Conservation (phyloP, 352 stramenopile species). For the Aphanomyces stellatus region DNA sequence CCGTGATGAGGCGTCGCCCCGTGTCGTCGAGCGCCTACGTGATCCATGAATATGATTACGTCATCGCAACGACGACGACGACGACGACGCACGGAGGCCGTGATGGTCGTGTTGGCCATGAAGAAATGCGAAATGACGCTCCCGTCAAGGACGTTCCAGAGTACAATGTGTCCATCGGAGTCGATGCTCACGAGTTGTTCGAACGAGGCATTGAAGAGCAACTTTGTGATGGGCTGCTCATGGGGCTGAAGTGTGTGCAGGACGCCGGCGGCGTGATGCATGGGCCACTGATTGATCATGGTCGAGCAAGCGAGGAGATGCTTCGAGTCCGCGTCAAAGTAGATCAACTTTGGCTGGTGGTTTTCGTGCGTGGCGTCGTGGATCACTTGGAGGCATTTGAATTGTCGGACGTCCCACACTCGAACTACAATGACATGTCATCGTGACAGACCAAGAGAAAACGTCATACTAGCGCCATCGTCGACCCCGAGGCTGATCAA, state of each 20-base stretch:
- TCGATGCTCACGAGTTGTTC: conserved; percentile 75
- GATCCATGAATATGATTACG: neutral
- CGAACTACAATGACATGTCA: conserved; percentile 6
- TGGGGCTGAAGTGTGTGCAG: conserved; percentile 19
- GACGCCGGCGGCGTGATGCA: neutral
- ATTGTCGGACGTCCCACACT: conserved; percentile 68
- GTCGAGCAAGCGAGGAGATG: conserved; percentile 4
- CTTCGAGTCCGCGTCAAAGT: conserved; percentile 1
- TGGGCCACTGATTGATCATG: neutral
- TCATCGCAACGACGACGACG: too few relatives aligned
- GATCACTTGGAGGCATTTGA: conserved; percentile 45
- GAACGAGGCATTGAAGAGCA: conserved; percentile 74
- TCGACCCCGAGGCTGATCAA: conserved; percentile 22
- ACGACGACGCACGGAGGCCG: neutral
- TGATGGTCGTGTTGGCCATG: conserved; percentile 18
- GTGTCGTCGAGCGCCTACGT: conserved; percentile 47
- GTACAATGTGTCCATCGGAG: conserved; percentile 21
- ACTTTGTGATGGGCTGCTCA: conserved; percentile 42
- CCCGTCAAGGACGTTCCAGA: conserved; percentile 28
- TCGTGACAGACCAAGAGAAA: neutral
- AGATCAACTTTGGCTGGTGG: neutral
- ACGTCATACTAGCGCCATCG: conserved; percentile 5
- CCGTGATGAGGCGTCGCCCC: conserved; percentile 66
- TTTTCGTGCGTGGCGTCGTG: conserved; percentile 9
- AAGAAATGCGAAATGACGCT: conserved; percentile 26